Evolutionary conservation across 2,329 filamentous ascomycete genomes (phyloP).

Genomic region (Neophaeococcomyces mojaviensis): DNA sequence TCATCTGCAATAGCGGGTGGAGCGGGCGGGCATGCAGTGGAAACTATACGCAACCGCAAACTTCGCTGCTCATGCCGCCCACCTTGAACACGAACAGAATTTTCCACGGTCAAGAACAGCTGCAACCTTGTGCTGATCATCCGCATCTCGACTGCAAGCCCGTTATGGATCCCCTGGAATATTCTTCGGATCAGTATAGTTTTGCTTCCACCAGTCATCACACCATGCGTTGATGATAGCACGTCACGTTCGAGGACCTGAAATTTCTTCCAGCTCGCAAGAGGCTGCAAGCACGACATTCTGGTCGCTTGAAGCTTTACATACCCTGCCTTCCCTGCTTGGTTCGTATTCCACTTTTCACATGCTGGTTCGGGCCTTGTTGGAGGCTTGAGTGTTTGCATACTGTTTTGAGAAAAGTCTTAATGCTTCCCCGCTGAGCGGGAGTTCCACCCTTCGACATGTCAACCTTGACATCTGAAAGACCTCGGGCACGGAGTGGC

Average conservation of each 20-base stretch:
- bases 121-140: background rate
- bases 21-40: too few species aligned
- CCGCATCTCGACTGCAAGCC: background rate
- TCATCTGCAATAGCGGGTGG: too few species aligned
- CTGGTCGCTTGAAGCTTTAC: too few species aligned
- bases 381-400: background rate
- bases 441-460: background rate
- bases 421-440: background rate
- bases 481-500: background rate
- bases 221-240: slow-evolving; percentile 1
- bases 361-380: too few species aligned
- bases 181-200: background rate
- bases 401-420: background rate
- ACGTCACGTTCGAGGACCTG: background rate
- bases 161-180: background rate
- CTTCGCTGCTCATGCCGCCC: too few species aligned
- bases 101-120: too few species aligned
- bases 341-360: too few species aligned
- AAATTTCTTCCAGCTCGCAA: too few species aligned
- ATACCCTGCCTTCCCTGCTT: too few species aligned
- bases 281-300: too few species aligned
- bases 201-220: background rate
- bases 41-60: too few species aligned
- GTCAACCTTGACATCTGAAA: background rate
- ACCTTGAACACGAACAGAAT: too few species aligned